Percentiles rank a stretch among this genome's conserved stretches.
These are phyloP conservation scores for Aspergillus sp. DNA, from an alignment of 2,329 filamentous ascomycete genomes.

Conservation along the genomic window DNA sequence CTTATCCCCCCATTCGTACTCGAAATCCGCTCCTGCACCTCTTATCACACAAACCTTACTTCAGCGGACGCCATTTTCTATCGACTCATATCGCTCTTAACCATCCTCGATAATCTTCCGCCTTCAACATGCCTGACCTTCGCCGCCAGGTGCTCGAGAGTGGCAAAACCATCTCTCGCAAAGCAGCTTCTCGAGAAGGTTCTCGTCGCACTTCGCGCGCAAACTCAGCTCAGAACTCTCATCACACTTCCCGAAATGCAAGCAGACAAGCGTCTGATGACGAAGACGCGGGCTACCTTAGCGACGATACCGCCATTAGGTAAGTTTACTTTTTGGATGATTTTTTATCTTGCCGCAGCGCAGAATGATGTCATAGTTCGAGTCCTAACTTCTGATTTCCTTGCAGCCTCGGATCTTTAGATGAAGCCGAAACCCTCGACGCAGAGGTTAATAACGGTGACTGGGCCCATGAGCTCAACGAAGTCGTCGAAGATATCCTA, in stretches of 20 bases:
- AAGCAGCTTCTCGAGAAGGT: constrained; percentile 60
- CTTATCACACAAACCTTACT: not conserved
- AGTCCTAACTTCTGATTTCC: constrained; percentile 1
- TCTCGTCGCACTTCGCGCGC: constrained; percentile 59
- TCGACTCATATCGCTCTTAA: not conserved
- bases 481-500: constrained; percentile 72
- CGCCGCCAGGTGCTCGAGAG: constrained; percentile 66
- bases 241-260: constrained; percentile 57
- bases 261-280: constrained; percentile 64
- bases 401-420: constrained; percentile 66
- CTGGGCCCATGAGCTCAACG: constrained; percentile 66
- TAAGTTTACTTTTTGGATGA: constrained; percentile 35
- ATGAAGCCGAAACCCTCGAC: constrained; percentile 63
- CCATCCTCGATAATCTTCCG: not conserved
- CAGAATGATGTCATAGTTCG: constrained; percentile 42
- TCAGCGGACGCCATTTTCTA: not conserved
- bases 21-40: not conserved
- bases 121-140: constrained; percentile 50
- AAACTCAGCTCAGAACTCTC: constrained; percentile 57
- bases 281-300: constrained; percentile 59
- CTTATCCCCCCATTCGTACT: not conserved
- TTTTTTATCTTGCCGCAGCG: constrained; percentile 20
- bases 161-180: constrained; percentile 67
- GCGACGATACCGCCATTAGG: constrained; percentile 64
- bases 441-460: constrained; percentile 53